phyloP scores from a whole-genome alignment of 768 basidiomycete species.

The Russula brevipes region DNA sequence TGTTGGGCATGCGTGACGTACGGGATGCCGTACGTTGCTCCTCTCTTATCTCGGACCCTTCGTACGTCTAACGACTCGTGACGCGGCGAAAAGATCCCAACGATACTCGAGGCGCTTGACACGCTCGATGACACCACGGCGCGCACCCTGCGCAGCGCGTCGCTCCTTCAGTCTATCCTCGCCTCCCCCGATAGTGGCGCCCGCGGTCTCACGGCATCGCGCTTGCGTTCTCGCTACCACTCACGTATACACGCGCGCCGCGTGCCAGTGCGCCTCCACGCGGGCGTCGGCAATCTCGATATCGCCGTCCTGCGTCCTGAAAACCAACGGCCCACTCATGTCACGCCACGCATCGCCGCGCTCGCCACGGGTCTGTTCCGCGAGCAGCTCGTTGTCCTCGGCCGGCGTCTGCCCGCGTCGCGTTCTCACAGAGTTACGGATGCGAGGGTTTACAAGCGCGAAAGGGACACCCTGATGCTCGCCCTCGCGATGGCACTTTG shows the following conservation, averaged over 20 bases:
- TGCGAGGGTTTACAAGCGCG: not conserved
- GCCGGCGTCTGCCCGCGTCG: conserved; percentile 34
- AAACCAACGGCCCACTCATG: conserved; percentile 52
- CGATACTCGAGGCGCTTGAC: conserved; percentile 9
- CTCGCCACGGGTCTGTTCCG: conserved; percentile 49
- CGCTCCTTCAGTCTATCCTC: conserved; percentile 13
- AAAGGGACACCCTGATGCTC: not conserved
- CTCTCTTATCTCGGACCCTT: not conserved
- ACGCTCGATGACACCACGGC: conserved; percentile 10
- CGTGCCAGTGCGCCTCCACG: conserved; percentile 19
- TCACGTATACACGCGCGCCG: not conserved
- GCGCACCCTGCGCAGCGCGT: not conserved
- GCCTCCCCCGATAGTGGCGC: not conserved
- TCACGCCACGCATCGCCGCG: conserved; percentile 54
- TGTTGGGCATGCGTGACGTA: not conserved
- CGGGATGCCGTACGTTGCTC: conserved; percentile 15
- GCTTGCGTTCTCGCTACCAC: not conserved
- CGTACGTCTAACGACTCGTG: not conserved
- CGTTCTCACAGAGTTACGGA: not conserved
- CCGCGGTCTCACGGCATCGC: not conserved
- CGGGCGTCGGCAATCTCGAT: conserved; percentile 43
- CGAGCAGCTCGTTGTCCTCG: conserved; percentile 53
- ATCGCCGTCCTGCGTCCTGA: conserved; percentile 50
- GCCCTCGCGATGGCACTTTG: conserved; percentile 18
- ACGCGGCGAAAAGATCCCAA: conserved; percentile 2